Evolutionary conservation across 202 grass and related monocot genomes (phyloP), one percentile per base, ranked within the genome.

Genomic region (Setaria italica): DNA sequence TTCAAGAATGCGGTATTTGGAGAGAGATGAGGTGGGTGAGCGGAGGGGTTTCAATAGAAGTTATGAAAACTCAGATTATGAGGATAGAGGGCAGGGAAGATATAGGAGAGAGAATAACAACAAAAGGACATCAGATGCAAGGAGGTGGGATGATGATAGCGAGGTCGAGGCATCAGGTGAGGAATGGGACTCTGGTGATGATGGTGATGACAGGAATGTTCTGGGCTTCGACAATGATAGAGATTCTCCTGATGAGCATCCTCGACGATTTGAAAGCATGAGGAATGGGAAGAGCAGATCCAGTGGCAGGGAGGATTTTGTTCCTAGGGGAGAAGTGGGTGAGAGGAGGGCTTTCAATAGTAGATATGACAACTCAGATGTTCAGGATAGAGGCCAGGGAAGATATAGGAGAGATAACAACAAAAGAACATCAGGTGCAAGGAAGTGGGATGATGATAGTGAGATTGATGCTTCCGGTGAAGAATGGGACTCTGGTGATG

Each of bases 1-100:
- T 62, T 71, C 85, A 42, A 87, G 88, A 87, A 80, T 96, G 72
- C 88, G 48, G 66, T 99, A 99, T 70, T 94, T 93, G 90, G 65
- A 87, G 21, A 91, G 84, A 59, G 91, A 92, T 67, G 91, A 92
- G 25, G 55, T 67, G 47, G 80, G 89, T 83, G 81, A 87, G 50
- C 69, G 75, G 56, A 89, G 89, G 69, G 89, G 85, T 80, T 78
- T 88, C 72, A 72, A 62, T 82, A 87, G 88, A 74, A 71, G 76
- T 74, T 84, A 82, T 82, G 80, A 85, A 45, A 88, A 88, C 71
- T 94, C 81, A 56, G 85, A 81, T 76, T 82, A 77, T n/a, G 87
- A 86, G 48, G 59, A 92, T 78, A 86, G 87, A 88, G 67, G 41
- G 60, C 82, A 86, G 19, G 81, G 83, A 83, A 92, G 85, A 82